These are phyloP conservation scores for Saccharomycopsis fermentans DNA, from an alignment of 805 yeast species.

Conservation along the genomic window DNA sequence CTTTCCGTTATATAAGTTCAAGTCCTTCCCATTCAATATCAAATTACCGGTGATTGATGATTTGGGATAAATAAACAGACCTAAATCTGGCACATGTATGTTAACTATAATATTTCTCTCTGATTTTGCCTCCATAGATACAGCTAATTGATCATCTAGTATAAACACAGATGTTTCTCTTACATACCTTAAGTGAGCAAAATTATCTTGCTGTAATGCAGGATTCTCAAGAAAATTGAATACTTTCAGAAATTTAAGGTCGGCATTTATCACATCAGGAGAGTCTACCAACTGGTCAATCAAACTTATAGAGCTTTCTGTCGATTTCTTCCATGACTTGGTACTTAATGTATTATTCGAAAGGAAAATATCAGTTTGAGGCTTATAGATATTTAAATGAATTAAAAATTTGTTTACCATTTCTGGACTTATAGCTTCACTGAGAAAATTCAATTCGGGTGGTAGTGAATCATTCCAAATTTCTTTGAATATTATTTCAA, in stretches of 20 bases:
- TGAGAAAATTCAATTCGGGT: background rate
- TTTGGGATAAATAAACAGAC: slow-evolving; percentile 28
- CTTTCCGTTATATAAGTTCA: slow-evolving; percentile 15
- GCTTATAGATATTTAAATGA: slow-evolving; percentile 18
- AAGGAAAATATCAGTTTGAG: slow-evolving; percentile 23
- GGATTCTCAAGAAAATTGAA: background rate
- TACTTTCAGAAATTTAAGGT: background rate
- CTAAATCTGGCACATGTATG: slow-evolving; percentile 35
- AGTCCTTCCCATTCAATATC: slow-evolving; percentile 9
- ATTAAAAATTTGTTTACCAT: slow-evolving; percentile 11
- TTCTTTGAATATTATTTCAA: slow-evolving; percentile 18
- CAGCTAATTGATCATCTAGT: slow-evolving; percentile 20
- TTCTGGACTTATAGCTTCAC: background rate
- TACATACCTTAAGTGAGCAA: slow-evolving; percentile 9
- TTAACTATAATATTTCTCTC: slow-evolving; percentile 28
- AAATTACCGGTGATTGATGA: slow-evolving; percentile 20
- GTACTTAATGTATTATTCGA: slow-evolving; percentile 20
- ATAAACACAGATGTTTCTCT: slow-evolving; percentile 9
- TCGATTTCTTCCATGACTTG: background rate
- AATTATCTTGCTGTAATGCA: slow-evolving; percentile 10
- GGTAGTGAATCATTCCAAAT: background rate
- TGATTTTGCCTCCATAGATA: slow-evolving; percentile 31
- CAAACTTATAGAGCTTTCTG: slow-evolving; percentile 1
- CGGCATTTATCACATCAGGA: background rate
- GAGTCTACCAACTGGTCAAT: slow-evolving; percentile 1